These are phyloP conservation scores for Dipteronia sinensis DNA, from an alignment of 345 rosid species.

Conservation along the genomic window DNA sequence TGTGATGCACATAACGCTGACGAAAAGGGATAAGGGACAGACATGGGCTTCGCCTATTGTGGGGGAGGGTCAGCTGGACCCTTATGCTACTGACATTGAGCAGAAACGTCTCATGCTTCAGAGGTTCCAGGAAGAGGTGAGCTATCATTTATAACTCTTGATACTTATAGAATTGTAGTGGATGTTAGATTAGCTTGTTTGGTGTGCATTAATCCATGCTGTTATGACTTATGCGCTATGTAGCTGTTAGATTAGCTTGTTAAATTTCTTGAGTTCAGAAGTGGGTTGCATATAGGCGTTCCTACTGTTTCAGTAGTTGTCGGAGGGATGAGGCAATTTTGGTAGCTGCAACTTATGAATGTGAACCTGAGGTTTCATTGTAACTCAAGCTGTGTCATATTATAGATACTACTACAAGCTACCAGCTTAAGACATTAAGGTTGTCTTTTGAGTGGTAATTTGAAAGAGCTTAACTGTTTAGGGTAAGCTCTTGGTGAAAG, in stretches of 20 bases:
- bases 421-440: not conserved
- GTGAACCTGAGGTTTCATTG: not conserved
- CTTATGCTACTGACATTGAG: constrained; percentile 66
- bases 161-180: not conserved
- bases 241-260: not conserved
- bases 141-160: not conserved
- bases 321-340: not conserved
- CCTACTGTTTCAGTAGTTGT: not conserved
- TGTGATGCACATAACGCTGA: constrained; percentile 78
- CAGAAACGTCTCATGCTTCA: constrained; percentile 95
- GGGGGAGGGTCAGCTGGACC: constrained; percentile 81
- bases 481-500: not conserved
- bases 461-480: not conserved
- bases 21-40: constrained; percentile 91
- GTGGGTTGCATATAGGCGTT: not conserved
- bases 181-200: not conserved
- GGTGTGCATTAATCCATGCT: not conserved
- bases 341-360: not conserved
- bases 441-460: not conserved
- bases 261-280: not conserved
- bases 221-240: not conserved
- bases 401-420: not conserved
- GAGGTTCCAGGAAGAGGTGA: constrained; percentile 97
- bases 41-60: constrained; percentile 85
- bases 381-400: not conserved